phyloP scores from a whole-genome alignment of 768 basidiomycete species.

The Gloeopeniophorella convolvens region DNA sequence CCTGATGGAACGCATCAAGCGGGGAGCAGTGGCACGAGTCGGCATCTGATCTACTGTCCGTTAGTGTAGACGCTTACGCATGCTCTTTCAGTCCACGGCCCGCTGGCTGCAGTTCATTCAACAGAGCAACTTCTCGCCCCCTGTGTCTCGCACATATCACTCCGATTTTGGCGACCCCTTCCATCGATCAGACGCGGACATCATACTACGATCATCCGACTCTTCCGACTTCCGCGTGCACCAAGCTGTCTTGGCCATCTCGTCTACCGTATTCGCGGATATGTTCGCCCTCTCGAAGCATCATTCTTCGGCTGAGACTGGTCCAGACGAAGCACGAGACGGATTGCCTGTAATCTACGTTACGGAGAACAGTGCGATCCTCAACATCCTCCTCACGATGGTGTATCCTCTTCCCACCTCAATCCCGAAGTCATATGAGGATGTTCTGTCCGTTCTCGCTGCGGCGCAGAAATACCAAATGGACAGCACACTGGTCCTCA shows the following conservation, averaged over 20 bases:
- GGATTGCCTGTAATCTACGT: not conserved
- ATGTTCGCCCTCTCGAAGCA: constrained; percentile 13
- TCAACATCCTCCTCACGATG: not conserved
- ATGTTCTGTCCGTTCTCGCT: not conserved
- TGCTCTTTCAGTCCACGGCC: too few relatives aligned
- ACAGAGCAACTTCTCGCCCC: not conserved
- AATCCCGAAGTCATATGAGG: not conserved
- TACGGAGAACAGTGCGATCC: not conserved
- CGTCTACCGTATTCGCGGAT: constrained; percentile 19
- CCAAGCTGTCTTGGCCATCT: constrained; percentile 9
- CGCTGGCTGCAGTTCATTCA: not conserved
- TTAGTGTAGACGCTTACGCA: too few relatives aligned
- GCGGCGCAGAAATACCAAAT: not conserved
- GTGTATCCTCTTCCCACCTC: not conserved
- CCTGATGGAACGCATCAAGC: too few relatives aligned
- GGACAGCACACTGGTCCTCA: too few relatives aligned
- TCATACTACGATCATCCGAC: constrained; percentile 13
- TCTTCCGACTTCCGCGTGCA: constrained; percentile 14
- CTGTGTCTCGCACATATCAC: not conserved
- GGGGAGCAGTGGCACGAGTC: too few relatives aligned
- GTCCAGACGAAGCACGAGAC: not conserved
- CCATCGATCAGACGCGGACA: constrained; percentile 4
- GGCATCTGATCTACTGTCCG: too few relatives aligned
- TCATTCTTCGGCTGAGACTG: not conserved
- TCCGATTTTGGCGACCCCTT: not conserved